A percentile compares a stretch with the other conserved stretches of the same genome.
These are phyloP conservation scores for Arthroderma uncinatum DNA, from an alignment of 2,329 filamentous ascomycete genomes.

Conservation along the genomic window DNA sequence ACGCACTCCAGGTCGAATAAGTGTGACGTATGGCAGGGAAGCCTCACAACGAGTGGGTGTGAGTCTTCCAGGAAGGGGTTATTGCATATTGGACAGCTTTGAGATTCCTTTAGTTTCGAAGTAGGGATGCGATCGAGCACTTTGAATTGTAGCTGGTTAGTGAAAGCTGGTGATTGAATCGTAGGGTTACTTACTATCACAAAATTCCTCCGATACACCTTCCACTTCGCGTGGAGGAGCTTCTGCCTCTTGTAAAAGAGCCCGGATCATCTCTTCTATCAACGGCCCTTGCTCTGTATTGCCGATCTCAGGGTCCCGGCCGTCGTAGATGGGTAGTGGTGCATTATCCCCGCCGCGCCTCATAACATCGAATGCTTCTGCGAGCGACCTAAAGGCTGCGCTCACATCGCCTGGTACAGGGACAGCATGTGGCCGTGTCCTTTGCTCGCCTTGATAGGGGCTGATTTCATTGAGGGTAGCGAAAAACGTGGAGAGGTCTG, in stretches of 20 bases:
- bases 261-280: conserved; percentile 45
- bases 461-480: conserved; percentile 48
- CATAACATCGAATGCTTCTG: conserved; percentile 51
- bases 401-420: conserved; percentile 51
- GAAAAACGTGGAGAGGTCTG: conserved; percentile 56
- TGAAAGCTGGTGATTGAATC: background rate
- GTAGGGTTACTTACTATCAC: conserved; percentile 35
- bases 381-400: conserved; percentile 48
- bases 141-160: conserved; percentile 13
- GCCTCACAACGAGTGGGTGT: conserved; percentile 52
- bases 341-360: conserved; percentile 30
- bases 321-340: conserved; percentile 34
- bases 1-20: conserved; percentile 56
- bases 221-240: conserved; percentile 49
- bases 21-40: conserved; percentile 52
- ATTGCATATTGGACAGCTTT: conserved; percentile 50
- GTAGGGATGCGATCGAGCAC: conserved; percentile 50
- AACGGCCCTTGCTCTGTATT: conserved; percentile 23
- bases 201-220: conserved; percentile 51
- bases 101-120: conserved; percentile 41
- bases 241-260: conserved; percentile 45
- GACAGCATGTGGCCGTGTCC: conserved; percentile 46
- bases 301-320: conserved; percentile 28
- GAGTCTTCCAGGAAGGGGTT: conserved; percentile 51
- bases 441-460: conserved; percentile 37